Evolutionary conservation across 148 eudicot species (phyloP).

Genomic region (Arctostaphylos glauca): DNA sequence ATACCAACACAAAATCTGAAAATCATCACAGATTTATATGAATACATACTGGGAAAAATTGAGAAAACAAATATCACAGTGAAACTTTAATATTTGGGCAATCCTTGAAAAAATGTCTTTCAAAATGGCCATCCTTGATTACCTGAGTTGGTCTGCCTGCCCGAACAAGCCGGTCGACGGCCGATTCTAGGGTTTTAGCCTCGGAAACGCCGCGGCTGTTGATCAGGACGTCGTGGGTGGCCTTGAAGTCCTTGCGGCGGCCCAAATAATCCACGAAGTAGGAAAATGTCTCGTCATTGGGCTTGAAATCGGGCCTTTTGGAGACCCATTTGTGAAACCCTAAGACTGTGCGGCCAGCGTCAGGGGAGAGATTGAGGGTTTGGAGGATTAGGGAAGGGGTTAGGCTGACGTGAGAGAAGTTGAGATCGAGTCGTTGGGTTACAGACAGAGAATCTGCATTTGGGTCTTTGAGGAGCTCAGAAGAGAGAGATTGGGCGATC

Average conservation of each 20-base stretch:
- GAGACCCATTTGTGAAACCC: slow-evolving; percentile 67
- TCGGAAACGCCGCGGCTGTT: slow-evolving; percentile 43
- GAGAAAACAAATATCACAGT: background rate
- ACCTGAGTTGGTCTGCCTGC: slow-evolving; percentile 43
- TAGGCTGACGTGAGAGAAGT: slow-evolving; percentile 59
- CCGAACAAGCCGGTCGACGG: slow-evolving; percentile 56
- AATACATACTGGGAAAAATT: background rate
- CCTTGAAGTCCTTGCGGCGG: slow-evolving; percentile 76
- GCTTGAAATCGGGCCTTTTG: slow-evolving; percentile 33
- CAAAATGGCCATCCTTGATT: slow-evolving; percentile 19
- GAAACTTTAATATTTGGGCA: too few relatives aligned
- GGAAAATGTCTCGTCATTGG: slow-evolving; percentile 48
- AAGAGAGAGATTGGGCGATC: slow-evolving; percentile 47
- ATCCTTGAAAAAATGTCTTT: too few relatives aligned
- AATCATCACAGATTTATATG: background rate
- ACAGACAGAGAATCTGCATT: slow-evolving; percentile 38
- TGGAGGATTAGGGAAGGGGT: slow-evolving; percentile 42
- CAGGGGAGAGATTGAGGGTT: slow-evolving; percentile 49
- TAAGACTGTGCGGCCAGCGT: slow-evolving; percentile 52
- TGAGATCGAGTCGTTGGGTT: slow-evolving; percentile 58
- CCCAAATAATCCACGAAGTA: slow-evolving; percentile 68
- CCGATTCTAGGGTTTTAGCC: slow-evolving; percentile 32
- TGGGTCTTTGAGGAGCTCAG: slow-evolving; percentile 48
- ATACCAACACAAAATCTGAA: background rate
- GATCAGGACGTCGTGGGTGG: slow-evolving; percentile 45